Conservation (phyloP, 2,329 filamentous ascomycete species). For the Aspergillus sp. region DNA sequence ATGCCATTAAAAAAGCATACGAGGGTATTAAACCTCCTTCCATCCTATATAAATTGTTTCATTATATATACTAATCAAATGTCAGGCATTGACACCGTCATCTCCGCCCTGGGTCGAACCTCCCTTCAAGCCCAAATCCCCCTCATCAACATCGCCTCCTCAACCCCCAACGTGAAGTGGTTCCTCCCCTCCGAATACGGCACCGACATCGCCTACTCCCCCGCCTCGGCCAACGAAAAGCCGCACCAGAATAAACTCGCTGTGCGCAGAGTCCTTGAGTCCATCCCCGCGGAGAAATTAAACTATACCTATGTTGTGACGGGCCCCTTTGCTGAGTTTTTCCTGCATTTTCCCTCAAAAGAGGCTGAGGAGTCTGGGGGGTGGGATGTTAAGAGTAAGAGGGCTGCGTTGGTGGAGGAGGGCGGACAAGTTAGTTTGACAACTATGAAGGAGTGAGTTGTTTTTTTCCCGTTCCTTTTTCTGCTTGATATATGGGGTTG, state of each 20-base stretch:
- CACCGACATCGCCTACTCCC: slow-evolving; percentile 60
- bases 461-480: neutral
- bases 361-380: slow-evolving; percentile 40
- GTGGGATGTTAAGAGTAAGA: slow-evolving; percentile 55
- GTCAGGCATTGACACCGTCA: slow-evolving; percentile 58
- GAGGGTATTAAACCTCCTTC: slow-evolving; percentile 28
- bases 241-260: slow-evolving; percentile 67
- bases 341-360: slow-evolving; percentile 41
- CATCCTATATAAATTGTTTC: neutral
- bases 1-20: slow-evolving; percentile 55
- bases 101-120: slow-evolving; percentile 61
- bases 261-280: slow-evolving; percentile 57
- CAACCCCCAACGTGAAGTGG: slow-evolving; percentile 51
- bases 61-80: neutral
- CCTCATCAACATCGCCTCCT: slow-evolving; percentile 57
- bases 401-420: slow-evolving; percentile 58
- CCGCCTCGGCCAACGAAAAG: slow-evolving; percentile 55
- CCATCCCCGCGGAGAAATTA: slow-evolving; percentile 48
- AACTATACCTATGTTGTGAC: slow-evolving; percentile 66
- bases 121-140: slow-evolving; percentile 58
- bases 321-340: slow-evolving; percentile 64
- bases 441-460: slow-evolving; percentile 64
- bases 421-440: slow-evolving; percentile 63
- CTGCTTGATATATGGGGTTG: neutral
- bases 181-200: slow-evolving; percentile 67